Base-by-base conservation (phyloP, 148 eudicot genomes). In the Arctostaphylos glauca region DNA sequence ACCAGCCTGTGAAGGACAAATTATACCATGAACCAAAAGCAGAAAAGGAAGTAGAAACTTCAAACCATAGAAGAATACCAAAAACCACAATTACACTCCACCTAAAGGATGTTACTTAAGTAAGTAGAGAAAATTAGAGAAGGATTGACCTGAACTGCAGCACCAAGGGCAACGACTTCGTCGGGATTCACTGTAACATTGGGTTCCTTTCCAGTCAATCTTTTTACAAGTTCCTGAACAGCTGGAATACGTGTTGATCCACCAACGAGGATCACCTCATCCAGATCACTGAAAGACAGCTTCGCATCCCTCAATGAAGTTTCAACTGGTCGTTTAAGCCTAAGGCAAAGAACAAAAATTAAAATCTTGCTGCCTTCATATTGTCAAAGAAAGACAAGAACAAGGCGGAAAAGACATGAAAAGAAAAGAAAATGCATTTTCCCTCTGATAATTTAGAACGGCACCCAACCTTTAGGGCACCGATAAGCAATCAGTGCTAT, bases 91-190 rank as follows among this genome's bases (percentile, higher is more conserved):
- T 6, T 18, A 4, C 41, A 10, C 4, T 19, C 25, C 38, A 8
- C 38, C 85, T 44, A 18, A 77, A 77, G 18, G 48, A 66, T 50
- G 60, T 15, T 50, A 49, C 13, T 2, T 44, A 16, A 31, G 14
- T 52, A 25, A 48, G 38, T 8, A 46, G 3, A 77, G 1, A 10
- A 62, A 21, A 2, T 25, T 23, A 52, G 41, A 52, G 9, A 48
- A 44, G 19, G 1, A 25, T 41, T 72, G 18, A 93, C 99, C 99
- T 94, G 98, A 84, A 96, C 99, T 25, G 98, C 98, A 81, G 98
- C 99, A 84, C 99, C 99, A n/a, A 96, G 97, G 84, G 99, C 99
- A 81, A 96, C 98, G 62, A 94, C 98, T 90, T 94, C 99, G 84
- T 96, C 99, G 5, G 99, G 99, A 79, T 96, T 96, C 48, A 96